These are phyloP conservation scores for Gamsiella multidivaricata DNA, from an alignment of 192 early-diverging fungal genomes.

Conservation along the genomic window DNA sequence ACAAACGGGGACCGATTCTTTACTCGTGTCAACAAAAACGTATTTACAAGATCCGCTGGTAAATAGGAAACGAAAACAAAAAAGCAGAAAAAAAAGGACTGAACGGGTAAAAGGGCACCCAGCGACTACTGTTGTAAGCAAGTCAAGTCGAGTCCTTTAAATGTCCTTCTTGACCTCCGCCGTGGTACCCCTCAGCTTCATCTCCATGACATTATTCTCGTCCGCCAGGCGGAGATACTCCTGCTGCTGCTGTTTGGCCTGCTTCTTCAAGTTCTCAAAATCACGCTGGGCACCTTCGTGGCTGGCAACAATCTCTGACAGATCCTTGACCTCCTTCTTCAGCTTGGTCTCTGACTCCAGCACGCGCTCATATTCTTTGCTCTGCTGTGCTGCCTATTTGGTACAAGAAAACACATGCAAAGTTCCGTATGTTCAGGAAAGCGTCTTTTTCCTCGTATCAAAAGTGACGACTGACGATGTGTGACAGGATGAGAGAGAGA, in stretches of 20 bases:
- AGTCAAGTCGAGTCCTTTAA: slow-evolving; percentile 14
- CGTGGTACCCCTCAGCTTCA: slow-evolving; percentile 21
- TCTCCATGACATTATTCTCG: slow-evolving; percentile 48
- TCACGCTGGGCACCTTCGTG: slow-evolving; percentile 35
- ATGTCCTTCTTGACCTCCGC: slow-evolving; percentile 53
- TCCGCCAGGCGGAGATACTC: slow-evolving; percentile 59
- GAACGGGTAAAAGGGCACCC: too few species aligned
- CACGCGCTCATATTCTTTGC: slow-evolving; percentile 49
- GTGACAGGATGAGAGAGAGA: not conserved
- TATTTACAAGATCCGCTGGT: too few species aligned
- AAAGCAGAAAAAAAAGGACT: not conserved
- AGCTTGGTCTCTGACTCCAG: slow-evolving; percentile 48
- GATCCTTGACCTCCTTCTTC: slow-evolving; percentile 47
- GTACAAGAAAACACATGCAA: not conserved
- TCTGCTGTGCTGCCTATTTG: slow-evolving; percentile 50
- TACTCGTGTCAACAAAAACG: too few species aligned
- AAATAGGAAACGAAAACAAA: too few species aligned
- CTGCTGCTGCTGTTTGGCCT: slow-evolving; percentile 52
- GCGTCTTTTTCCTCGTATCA: too few species aligned
- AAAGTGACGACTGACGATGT: too few species aligned
- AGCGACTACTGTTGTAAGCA: too few species aligned
- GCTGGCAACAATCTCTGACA: slow-evolving; percentile 36
- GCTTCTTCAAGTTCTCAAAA: slow-evolving; percentile 60
- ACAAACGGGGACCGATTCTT: too few species aligned
- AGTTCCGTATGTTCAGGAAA: too few species aligned